Percentiles rank a stretch among this genome's conserved stretches.
These are phyloP conservation scores for Entelexis sorbosivorans DNA, from an alignment of 1,139 yeast genomes.

Conservation along the genomic window DNA sequence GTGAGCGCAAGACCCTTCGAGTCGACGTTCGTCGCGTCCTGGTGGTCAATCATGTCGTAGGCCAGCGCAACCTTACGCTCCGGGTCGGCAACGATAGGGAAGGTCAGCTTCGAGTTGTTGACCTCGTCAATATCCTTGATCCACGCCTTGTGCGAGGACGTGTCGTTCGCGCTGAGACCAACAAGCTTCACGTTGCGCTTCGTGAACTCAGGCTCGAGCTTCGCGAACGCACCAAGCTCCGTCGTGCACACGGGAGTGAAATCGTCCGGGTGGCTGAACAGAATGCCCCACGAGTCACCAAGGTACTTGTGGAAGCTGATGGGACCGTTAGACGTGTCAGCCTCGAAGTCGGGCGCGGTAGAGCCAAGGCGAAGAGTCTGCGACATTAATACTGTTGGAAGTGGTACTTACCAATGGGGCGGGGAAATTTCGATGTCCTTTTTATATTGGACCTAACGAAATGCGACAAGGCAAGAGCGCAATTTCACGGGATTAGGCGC, in stretches of 20 bases:
- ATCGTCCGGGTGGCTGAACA: slow-evolving; percentile 81
- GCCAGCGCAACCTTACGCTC: slow-evolving; percentile 54
- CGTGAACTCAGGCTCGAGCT: slow-evolving; percentile 69
- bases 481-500: slow-evolving; percentile 15
- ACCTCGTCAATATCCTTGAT: slow-evolving; percentile 73
- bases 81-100: slow-evolving; percentile 77
- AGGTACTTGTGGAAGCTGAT: slow-evolving; percentile 66
- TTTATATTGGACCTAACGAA: neutral
- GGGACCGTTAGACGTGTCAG: slow-evolving; percentile 63
- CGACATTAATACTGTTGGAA: slow-evolving; percentile 11
- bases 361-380: slow-evolving; percentile 31
- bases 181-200: slow-evolving; percentile 65
- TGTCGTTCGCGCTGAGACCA: slow-evolving; percentile 66
- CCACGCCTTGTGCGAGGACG: slow-evolving; percentile 67
- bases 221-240: slow-evolving; percentile 79
- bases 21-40: slow-evolving; percentile 50
- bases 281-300: slow-evolving; percentile 65
- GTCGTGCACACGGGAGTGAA: slow-evolving; percentile 87
- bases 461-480: slow-evolving; percentile 1
- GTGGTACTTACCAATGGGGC: neutral
- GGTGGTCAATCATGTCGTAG: slow-evolving; percentile 71
- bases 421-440: neutral
- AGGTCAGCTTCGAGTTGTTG: slow-evolving; percentile 51
- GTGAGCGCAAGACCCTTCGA: slow-evolving; percentile 53
- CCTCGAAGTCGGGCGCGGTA: slow-evolving; percentile 67